phyloP scores from a whole-genome alignment of 345 rosid species.

The Excoecaria cochinchinensis region DNA sequence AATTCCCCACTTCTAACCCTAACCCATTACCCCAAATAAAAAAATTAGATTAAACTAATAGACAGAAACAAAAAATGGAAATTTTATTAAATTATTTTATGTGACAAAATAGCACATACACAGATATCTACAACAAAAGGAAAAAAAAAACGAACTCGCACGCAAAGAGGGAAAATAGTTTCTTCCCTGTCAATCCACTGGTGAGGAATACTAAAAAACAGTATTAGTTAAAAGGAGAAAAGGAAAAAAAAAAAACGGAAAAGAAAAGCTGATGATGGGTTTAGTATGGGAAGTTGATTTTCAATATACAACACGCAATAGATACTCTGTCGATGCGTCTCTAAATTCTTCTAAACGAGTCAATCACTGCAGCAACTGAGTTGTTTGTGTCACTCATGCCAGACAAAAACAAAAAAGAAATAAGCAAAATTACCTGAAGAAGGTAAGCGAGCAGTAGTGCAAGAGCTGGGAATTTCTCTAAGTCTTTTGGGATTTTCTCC shows the following conservation, averaged over 20 bases:
- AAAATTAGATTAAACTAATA: neutral
- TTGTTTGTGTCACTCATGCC: neutral
- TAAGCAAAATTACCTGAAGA: conserved; percentile 46
- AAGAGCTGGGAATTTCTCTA: conserved; percentile 47
- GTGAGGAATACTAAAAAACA: conserved; percentile 52
- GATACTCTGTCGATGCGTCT: conserved; percentile 20
- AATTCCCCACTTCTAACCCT: conserved; percentile 75
- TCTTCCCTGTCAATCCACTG: conserved; percentile 43
- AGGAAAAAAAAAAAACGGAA: conserved; percentile 6
- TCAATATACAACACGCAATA: conserved; percentile 32
- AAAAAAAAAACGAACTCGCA: neutral
- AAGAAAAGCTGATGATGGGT: conserved; percentile 28
- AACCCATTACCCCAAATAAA: conserved; percentile 5
- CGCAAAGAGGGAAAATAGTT: conserved; percentile 35
- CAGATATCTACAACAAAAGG: conserved; percentile 20
- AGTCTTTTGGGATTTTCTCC: conserved; percentile 54
- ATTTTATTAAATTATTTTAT: conserved; percentile 17
- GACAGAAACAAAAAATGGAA: neutral
- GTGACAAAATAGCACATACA: conserved; percentile 15
- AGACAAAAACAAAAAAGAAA: neutral
- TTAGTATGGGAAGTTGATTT: conserved; percentile 33
- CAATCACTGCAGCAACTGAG: conserved; percentile 22
- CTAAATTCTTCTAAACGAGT: conserved; percentile 21
- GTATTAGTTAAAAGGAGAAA: conserved; percentile 8
- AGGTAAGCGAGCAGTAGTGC: conserved; percentile 50